These are phyloP conservation scores for Coemansia sp. DNA, from an alignment of 192 early-diverging fungal genomes.

Conservation along the genomic window DNA sequence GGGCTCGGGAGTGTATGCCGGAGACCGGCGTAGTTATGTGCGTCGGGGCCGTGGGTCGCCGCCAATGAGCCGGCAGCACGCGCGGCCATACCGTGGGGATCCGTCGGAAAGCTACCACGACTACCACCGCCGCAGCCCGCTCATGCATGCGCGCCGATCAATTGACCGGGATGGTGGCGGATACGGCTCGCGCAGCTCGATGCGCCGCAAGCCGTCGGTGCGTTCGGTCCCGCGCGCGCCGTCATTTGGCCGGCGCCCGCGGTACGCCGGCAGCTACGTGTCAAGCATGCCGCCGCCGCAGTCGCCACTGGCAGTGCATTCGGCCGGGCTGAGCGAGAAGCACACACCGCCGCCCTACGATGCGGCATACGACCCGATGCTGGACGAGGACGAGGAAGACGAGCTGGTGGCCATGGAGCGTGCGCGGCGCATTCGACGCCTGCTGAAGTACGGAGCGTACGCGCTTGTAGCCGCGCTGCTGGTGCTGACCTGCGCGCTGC, in stretches of 20 bases:
- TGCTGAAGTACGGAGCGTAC: constrained; percentile 21
- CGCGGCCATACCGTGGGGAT: constrained; percentile 8
- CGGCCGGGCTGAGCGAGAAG: constrained; percentile 15
- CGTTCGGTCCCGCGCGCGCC: constrained; percentile 26
- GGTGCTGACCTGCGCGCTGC: constrained; percentile 21
- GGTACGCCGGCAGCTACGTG: constrained; percentile 7
- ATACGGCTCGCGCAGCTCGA: constrained; percentile 11
- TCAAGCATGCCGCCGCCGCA: constrained; percentile 11
- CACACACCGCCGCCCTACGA: constrained; percentile 29
- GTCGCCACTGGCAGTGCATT: constrained; percentile 5
- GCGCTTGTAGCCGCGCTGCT: constrained; percentile 8
- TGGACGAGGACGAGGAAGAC: constrained; percentile 18
- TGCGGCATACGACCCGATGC: constrained; percentile 2
- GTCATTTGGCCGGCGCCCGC: constrained; percentile 16
- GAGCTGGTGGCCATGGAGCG: constrained; percentile 43
- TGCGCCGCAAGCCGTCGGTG: constrained; percentile 1
- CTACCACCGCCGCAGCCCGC: constrained; percentile 18
- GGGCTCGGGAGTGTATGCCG: constrained; percentile 2
- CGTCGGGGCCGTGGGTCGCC: constrained; percentile 13
- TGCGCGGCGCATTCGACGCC: constrained; percentile 19
- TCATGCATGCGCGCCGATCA: constrained; percentile 6
- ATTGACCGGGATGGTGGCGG: constrained; percentile 1
- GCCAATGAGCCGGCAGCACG: constrained; percentile 13
- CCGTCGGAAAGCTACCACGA: constrained; percentile 23
- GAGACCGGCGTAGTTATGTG: constrained; percentile 2